phyloP scores from a whole-genome alignment of 805 yeast species.

The Candida qinlingensis region DNA sequence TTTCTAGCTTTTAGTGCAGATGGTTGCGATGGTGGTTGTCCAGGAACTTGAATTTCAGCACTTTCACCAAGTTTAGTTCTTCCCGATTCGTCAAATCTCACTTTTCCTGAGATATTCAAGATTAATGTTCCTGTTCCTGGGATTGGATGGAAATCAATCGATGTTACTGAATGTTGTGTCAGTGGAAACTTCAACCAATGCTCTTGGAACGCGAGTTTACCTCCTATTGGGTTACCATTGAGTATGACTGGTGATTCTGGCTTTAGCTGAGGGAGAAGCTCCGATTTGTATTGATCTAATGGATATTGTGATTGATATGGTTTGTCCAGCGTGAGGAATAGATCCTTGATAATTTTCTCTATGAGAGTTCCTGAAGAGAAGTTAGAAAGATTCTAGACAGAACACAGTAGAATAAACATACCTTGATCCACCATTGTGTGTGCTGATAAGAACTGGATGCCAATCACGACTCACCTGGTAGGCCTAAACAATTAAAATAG shows the following conservation, averaged over 20 bases:
- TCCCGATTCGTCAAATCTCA: slow-evolving; percentile 74
- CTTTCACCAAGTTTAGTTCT: slow-evolving; percentile 59
- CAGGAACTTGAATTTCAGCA: slow-evolving; percentile 39
- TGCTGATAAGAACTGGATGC: background rate
- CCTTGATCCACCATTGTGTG: slow-evolving; percentile 11
- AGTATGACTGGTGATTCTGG: slow-evolving; percentile 48
- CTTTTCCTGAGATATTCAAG: slow-evolving; percentile 50
- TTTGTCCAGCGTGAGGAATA: slow-evolving; percentile 22
- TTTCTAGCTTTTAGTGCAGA: slow-evolving; percentile 32
- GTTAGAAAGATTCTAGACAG: background rate
- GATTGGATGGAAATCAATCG: slow-evolving; percentile 60
- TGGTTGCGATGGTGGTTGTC: slow-evolving; percentile 7
- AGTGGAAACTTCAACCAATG: slow-evolving; percentile 52
- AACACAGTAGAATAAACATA: background rate
- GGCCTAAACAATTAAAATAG: no score
- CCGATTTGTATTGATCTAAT: slow-evolving; percentile 18
- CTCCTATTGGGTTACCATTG: slow-evolving; percentile 53
- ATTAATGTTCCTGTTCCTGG: slow-evolving; percentile 57
- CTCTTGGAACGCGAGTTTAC: slow-evolving; percentile 49
- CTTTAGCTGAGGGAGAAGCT: slow-evolving; percentile 41
- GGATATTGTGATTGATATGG: slow-evolving; percentile 11
- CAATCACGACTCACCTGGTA: no score
- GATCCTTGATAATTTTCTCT: slow-evolving; percentile 21
- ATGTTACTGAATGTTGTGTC: slow-evolving; percentile 58
- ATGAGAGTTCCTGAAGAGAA: slow-evolving; percentile 11